These are phyloP conservation scores for Gnetum montanum DNA, from an alignment of 75 land plant species.

Conservation along the genomic window DNA sequence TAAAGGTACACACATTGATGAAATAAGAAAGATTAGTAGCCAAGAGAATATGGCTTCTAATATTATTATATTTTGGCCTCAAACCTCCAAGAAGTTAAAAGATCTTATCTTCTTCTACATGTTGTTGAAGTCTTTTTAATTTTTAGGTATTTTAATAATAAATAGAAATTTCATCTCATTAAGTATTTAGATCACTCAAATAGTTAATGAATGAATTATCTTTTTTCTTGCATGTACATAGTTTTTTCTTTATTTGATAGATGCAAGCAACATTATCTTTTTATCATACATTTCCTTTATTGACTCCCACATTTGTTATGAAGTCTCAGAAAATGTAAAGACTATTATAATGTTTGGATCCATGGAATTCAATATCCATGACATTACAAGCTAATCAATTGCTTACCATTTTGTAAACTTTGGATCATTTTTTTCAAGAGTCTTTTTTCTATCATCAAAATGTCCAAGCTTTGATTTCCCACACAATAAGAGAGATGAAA, in stretches of 20 bases:
- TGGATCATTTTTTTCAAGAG: background rate
- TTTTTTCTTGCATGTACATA: background rate
- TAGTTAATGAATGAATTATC: too few species aligned
- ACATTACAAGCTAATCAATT: background rate
- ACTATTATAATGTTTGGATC: background rate
- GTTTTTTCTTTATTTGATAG: background rate
- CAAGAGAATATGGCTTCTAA: too few species aligned
- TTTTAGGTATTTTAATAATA: too few species aligned
- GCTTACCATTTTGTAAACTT: background rate
- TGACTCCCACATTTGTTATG: background rate
- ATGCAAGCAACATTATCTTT: background rate
- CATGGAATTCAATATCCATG: background rate
- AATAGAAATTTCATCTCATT: too few species aligned
- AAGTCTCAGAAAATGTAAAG: background rate
- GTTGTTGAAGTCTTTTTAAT: too few species aligned
- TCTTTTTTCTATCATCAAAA: background rate
- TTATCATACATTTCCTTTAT: background rate
- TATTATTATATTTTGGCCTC: too few species aligned
- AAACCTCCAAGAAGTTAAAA: too few species aligned
- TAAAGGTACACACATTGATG: too few species aligned
- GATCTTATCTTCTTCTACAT: too few species aligned
- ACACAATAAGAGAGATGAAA: background rate
- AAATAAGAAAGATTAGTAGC: too few species aligned
- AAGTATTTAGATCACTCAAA: too few species aligned
- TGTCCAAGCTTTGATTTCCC: background rate